Evolutionary conservation across 257 asterid species (phyloP).

Genomic region (Oldenlandia corymbosa): DNA sequence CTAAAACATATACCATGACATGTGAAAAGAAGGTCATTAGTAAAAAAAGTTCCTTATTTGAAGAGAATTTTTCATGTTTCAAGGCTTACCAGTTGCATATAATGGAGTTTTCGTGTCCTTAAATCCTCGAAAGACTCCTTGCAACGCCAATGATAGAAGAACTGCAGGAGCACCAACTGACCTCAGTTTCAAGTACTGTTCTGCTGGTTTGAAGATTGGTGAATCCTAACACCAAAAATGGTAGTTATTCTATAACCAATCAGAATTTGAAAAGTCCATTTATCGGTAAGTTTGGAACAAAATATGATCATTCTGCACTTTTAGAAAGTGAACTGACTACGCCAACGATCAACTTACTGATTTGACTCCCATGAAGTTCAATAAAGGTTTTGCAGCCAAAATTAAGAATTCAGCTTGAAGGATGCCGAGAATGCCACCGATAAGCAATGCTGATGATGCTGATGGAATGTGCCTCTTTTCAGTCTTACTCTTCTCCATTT

Average conservation of each 20-base stretch:
- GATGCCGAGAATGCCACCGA: conserved; percentile 68
- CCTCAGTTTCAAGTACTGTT: conserved; percentile 60
- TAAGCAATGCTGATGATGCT: conserved; percentile 77
- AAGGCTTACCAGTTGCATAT: conserved; percentile 65
- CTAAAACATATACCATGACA: background rate
- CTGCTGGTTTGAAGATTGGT: conserved; percentile 71
- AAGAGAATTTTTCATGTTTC: too few species aligned
- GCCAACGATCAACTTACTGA: conserved; percentile 57
- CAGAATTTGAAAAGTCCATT: too few species aligned
- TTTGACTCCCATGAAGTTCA: conserved; percentile 79
- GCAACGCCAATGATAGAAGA: conserved; percentile 91
- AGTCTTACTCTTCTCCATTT: conserved; percentile 11
- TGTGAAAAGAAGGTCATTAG: background rate
- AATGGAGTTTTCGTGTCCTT: conserved; percentile 91
- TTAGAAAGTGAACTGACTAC: too few species aligned
- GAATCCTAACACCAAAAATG: conserved; percentile 57
- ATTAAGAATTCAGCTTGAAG: conserved; percentile 63
- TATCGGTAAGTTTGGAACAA: too few species aligned
- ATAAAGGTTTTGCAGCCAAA: conserved; percentile 54
- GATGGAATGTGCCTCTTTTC: conserved; percentile 67
- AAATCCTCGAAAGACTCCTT: conserved; percentile 89
- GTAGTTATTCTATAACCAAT: too few species aligned
- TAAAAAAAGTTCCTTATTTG: too few species aligned
- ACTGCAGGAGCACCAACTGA: conserved; percentile 96
- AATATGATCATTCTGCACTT: too few species aligned